Percentiles rank a stretch among this genome's conserved stretches.
Evolutionary conservation across 23 red algal species (phyloP).

Genomic region (Gracilariopsis chorda): DNA sequence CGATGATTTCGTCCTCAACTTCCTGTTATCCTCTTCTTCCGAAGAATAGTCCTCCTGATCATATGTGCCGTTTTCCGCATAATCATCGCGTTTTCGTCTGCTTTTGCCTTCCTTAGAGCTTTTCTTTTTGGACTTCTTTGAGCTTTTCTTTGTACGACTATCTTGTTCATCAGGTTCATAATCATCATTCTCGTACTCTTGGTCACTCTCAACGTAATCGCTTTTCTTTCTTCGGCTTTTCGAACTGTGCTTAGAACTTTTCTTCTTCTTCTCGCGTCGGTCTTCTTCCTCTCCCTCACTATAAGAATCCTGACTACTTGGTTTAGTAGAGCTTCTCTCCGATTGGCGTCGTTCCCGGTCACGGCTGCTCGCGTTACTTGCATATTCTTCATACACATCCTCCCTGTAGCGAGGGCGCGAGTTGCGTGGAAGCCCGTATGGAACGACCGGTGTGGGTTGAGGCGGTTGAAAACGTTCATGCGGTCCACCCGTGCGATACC

Average conservation of each 20-base stretch:
- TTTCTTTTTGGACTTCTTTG: conserved; percentile 35
- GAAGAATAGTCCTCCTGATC: conserved; percentile 23
- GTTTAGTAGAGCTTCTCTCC: conserved; percentile 7
- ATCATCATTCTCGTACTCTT: conserved; percentile 12
- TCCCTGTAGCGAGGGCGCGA: conserved; percentile 2
- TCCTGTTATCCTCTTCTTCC: neutral
- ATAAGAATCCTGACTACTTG: neutral
- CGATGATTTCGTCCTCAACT: conserved; percentile 7
- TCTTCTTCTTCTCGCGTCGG: neutral
- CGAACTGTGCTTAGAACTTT: neutral
- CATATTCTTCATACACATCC: conserved; percentile 47
- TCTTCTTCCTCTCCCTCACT: neutral
- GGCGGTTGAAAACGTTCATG: conserved; percentile 46
- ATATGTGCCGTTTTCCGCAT: conserved; percentile 18
- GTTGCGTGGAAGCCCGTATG: conserved; percentile 25
- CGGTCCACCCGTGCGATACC: conserved; percentile 19
- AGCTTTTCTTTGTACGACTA: neutral
- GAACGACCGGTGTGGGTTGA: conserved; percentile 37
- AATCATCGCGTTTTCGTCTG: conserved; percentile 28
- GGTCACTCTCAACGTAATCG: neutral
- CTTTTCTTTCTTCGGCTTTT: conserved; percentile 24
- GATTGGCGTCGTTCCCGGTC: conserved; percentile 10
- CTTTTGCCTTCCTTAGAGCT: conserved; percentile 9
- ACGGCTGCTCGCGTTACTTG: conserved; percentile 2
- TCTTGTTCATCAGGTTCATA: conserved; percentile 8